Percentiles rank a stretch among this genome's conserved stretches.
These are phyloP conservation scores for Rehmannia glutinosa DNA, from an alignment of 257 asterid genomes.

Conservation along the genomic window DNA sequence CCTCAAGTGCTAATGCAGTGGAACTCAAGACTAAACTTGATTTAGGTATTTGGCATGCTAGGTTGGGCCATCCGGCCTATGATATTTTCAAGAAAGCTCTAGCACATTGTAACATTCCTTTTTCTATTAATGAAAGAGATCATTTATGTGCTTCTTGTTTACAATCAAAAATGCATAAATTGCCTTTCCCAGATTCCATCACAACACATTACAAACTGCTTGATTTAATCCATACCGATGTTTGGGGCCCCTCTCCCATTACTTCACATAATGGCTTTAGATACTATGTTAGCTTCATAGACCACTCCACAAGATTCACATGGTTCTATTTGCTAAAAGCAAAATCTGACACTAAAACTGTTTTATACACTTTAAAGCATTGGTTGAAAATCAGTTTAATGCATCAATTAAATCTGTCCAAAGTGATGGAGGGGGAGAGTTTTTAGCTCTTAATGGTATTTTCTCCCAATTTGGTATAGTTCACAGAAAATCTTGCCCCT, in stretches of 20 bases:
- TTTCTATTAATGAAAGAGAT: too few species aligned
- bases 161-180: too few species aligned
- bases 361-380: neutral
- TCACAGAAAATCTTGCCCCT: neutral
- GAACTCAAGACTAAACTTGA: too few species aligned
- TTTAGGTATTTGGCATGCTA: too few species aligned
- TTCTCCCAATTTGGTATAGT: neutral
- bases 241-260: neutral
- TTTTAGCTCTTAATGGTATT: neutral
- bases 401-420: neutral
- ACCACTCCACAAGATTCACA: neutral
- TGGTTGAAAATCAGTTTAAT: neutral
- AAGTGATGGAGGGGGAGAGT: neutral
- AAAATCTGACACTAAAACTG: neutral
- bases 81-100: too few species aligned
- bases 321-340: neutral
- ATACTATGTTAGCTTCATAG: neutral
- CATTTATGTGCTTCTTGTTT: too few species aligned
- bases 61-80: too few species aligned
- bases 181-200: too few species aligned
- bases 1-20: too few species aligned
- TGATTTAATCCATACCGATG: too few species aligned
- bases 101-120: too few species aligned
- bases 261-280: neutral
- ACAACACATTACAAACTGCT: too few species aligned